phyloP scores from a whole-genome alignment of 306 rosid species.

The Prunus mongolica region DNA sequence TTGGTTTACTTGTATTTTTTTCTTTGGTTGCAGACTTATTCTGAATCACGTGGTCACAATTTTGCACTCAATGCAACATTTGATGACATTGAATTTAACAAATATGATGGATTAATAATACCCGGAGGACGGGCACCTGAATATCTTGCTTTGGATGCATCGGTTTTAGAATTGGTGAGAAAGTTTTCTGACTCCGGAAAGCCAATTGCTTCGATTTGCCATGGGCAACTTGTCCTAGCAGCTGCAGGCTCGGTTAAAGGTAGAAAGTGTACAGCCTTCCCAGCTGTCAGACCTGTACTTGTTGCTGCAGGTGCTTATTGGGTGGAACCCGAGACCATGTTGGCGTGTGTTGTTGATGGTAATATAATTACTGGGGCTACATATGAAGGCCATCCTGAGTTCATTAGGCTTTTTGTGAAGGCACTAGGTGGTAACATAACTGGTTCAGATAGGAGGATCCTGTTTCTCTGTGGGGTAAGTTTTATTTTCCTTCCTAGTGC shows the following conservation, averaged over 20 bases:
- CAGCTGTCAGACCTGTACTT: slow-evolving; percentile 51
- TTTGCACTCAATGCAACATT: slow-evolving; percentile 75
- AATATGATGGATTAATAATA: slow-evolving; percentile 75
- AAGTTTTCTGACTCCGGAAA: slow-evolving; percentile 47
- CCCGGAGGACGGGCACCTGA: slow-evolving; percentile 95
- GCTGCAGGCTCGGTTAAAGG: slow-evolving; percentile 64
- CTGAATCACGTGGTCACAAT: slow-evolving; percentile 80
- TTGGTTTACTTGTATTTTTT: neutral
- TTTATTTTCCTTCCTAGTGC: neutral
- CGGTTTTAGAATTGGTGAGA: slow-evolving; percentile 48
- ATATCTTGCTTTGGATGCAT: slow-evolving; percentile 58
- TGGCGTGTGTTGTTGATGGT: slow-evolving; percentile 62
- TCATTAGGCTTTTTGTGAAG: slow-evolving; percentile 53
- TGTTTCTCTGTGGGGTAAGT: slow-evolving; percentile 89
- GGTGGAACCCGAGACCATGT: slow-evolving; percentile 66
- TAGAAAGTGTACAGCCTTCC: slow-evolving; percentile 65
- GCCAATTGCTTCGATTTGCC: slow-evolving; percentile 72
- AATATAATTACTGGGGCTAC: slow-evolving; percentile 58
- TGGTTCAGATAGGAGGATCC: slow-evolving; percentile 58
- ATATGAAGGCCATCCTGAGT: slow-evolving; percentile 58
- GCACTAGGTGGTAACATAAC: slow-evolving; percentile 73
- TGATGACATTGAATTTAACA: slow-evolving; percentile 53
- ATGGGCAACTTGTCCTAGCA: slow-evolving; percentile 76
- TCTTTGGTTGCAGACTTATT: slow-evolving; percentile 45
- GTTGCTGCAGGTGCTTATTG: slow-evolving; percentile 79